A percentile compares a stretch with the other conserved stretches of the same genome.
Conservation (phyloP, 176 grass and related monocot genomes). For the Eleusine indica region DNA sequence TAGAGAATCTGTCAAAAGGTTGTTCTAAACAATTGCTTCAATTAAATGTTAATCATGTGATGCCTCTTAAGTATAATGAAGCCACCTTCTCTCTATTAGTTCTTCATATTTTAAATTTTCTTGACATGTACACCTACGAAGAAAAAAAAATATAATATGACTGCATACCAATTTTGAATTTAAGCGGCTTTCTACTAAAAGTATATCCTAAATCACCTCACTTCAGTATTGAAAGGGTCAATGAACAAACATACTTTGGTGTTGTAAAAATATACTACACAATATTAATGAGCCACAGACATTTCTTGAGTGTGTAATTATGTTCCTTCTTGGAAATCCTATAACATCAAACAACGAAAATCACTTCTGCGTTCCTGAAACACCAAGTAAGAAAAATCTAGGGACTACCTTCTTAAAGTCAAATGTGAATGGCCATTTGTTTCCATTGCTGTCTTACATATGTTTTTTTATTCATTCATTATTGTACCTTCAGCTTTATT, state of each 20-base stretch:
- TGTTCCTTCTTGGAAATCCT: neutral
- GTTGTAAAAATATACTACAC: neutral
- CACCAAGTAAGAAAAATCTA: neutral
- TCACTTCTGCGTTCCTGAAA: neutral
- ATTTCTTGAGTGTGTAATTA: neutral
- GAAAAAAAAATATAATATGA: neutral
- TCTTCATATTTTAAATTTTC: neutral
- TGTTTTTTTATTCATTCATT: slow-evolving; percentile 27
- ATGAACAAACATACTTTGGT: neutral
- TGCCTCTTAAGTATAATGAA: neutral
- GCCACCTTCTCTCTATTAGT: neutral
- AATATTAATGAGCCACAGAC: neutral
- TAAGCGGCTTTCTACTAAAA: neutral
- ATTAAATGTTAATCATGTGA: slow-evolving; percentile 6
- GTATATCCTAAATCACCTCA: neutral
- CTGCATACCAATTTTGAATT: neutral
- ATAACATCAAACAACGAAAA: neutral
- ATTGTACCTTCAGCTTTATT: neutral
- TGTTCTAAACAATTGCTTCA: neutral
- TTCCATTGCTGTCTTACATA: slow-evolving; percentile 4
- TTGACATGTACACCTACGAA: neutral
- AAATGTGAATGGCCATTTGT: neutral
- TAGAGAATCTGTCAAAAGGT: slow-evolving; percentile 1
- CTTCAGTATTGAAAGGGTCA: neutral
- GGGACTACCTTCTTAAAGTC: neutral